These are phyloP conservation scores for Moniliella sp. DNA, from an alignment of 1,284 basidiomycete species.

Conservation along the genomic window DNA sequence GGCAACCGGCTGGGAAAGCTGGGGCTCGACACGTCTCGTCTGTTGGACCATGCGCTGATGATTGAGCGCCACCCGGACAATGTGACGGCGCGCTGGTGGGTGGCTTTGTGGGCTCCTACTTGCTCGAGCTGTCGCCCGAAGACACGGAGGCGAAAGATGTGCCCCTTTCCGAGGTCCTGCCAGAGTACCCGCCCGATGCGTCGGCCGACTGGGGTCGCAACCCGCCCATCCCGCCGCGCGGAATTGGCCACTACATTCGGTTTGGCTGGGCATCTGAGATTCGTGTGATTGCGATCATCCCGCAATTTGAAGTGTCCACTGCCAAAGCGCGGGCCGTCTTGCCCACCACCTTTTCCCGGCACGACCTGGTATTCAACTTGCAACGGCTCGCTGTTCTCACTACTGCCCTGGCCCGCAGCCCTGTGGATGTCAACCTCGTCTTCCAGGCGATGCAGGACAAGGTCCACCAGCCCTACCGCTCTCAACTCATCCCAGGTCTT, in stretches of 20 bases:
- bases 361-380: constrained; percentile 90
- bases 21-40: constrained; percentile 47
- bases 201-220: constrained; percentile 68
- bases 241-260: constrained; percentile 81
- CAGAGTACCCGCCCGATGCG: constrained; percentile 82
- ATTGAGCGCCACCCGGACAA: constrained; percentile 98
- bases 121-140: constrained; percentile 50
- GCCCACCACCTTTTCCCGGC: constrained; percentile 59
- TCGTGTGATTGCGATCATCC: constrained; percentile 82
- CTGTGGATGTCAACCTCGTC: constrained; percentile 77
- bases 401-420: constrained; percentile 67
- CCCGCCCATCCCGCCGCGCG: constrained; percentile 65
- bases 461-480: constrained; percentile 88
- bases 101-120: constrained; percentile 92
- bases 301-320: constrained; percentile 84
- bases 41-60: constrained; percentile 93
- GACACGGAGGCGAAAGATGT: constrained; percentile 54
- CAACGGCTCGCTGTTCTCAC: constrained; percentile 94
- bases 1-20: constrained; percentile 63
- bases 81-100: constrained; percentile 91
- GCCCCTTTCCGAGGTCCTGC: constrained; percentile 82
- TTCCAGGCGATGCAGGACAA: constrained; percentile 99
- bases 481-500: constrained; percentile 65
- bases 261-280: constrained; percentile 72
- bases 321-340: constrained; percentile 77